Evolutionary conservation across 2,329 filamentous ascomycete species (phyloP), one percentile per base, ranked within the genome.

Genomic region (Sclerotiophoma versabilis): DNA sequence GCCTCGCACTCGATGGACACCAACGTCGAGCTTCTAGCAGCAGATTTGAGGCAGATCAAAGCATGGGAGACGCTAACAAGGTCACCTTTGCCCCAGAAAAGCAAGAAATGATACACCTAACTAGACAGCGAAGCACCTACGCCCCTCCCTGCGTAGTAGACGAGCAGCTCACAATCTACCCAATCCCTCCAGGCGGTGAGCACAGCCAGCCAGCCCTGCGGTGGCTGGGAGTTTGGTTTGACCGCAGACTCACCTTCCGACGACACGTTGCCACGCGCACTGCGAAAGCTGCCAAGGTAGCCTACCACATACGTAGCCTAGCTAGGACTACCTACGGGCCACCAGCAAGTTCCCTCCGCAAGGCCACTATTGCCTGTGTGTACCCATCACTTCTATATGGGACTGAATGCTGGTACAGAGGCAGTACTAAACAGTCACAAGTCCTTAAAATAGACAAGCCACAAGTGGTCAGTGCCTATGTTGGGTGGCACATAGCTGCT

Each of bases 71-170:
- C 9, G 34, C 27, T 8, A 57, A 57, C 45, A 53, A 49, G 39
- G 49, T 57, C 22, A 36, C 39, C 33, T 57, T 57, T 39, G 49
- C 54, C 4, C 54, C 25, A 37, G 54, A 57, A 37, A 57, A 57
- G 41, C 39, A 37, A 37, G 54, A 57, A 33, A 52, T 52, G 23
- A 57, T 57, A 22, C 45, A 57, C 45, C 41, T 53, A 14, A 58
- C 54, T 12, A 44, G 41, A 10, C 39, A 58, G 23, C 36, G 26
- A 9, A 12, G 34, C 36, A 38, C 9, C 17, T 32, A n/a, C n/a
- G n/a, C n/a, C n/a, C n/a, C n/a, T n/a, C n/a, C n/a, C n/a, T n/a
- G n/a, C n/a, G n/a, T n/a, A 19, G 25, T 48, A 39, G 38, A 45
- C 25, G 36, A 49, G 14, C 29, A 26, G 34, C 41, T 46, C 17